Base-by-base conservation (phyloP, 495 filamentous ascomycete genomes). In the Talaromyces nanjingensis region DNA sequence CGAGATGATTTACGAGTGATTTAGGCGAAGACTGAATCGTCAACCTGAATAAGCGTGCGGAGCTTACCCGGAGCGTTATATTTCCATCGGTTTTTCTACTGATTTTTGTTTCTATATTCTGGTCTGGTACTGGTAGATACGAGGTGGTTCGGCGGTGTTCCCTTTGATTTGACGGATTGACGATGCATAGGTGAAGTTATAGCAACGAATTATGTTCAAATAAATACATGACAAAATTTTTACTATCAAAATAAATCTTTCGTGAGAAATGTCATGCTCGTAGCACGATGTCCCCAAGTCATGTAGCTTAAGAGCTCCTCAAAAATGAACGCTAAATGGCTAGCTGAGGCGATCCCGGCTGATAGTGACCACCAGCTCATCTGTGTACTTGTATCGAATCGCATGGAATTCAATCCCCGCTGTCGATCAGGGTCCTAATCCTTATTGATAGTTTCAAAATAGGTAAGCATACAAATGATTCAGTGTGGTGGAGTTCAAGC, bases 31-130 rank as follows among this genome's bases (percentile, higher is more conserved):
- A 33, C 37, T 56, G 45, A 29, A 55, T 63, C 31, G 31, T 24
- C 22, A 34, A 31, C 37, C 11, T 20, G 52, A 63, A 52, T 20
- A 52, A 57, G 67, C 64, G 69, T 63, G 67, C 59, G 70, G 70
- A 67, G 70, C 68, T 66, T 67, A 68, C 68, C 68, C 45, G 68
- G 68, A 62, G 58, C 60, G 29, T 31, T 22, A 27, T 45, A 16
- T 45, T 60, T 42, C 2, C n/a, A 47, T 60, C 37, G n/a, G 20
- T 16, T n/a, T 60, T 25, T 14, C 25, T 47, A 25, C 24, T 42
- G 34, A 45, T 47, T 16, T 60, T 45, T 16, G 20, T 47, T 60
- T 60, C 18, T 60, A 7, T 60, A 24, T 34, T 34, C 34, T 33
- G 57, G 22, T 9, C 18, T 9, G 37, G 18, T 45, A 18, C 34